Base-by-base conservation (phyloP, 257 asterid species). In the Nemophila menziesii region DNA sequence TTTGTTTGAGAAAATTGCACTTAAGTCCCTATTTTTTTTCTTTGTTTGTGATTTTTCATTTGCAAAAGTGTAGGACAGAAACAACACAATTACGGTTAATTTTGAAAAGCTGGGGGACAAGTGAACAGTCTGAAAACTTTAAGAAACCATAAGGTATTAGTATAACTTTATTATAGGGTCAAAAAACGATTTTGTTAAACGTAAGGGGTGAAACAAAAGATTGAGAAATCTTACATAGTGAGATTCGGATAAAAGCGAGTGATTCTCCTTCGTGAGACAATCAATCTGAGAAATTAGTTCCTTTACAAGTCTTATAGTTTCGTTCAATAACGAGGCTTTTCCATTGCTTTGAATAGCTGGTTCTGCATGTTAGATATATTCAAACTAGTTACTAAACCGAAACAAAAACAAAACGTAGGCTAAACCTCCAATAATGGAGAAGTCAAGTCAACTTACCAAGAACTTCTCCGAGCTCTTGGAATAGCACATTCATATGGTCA, bases 281-380 rank as follows among this genome's bases (percentile, higher is more conserved):
- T 76, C 80, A 52, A 79, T 71, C 66, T 67, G 73, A 23, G 56
- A 20, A 22, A 58, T 45, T 61, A 73, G 51, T 54, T 76, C 83
- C 17, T 70, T 70, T 5, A 79, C 33, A 33, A 79, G 64, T 8
- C 76, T 62, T 44, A 66, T 48, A 9, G 86, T 67, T 42, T 70
- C 92, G 38, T 72, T 68, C 12, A 79, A 54, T 11, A 70, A 41
- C 22, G 69, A 73, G 29, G 86, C 92, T 72, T 79, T 76, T 42
- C 92, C 92, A 36, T 52, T 60, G 56, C 63, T 65, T 13, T 54
- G 60, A 55, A 60, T 47, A 45, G 71, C 74, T 10, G 76, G 49
- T 52, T 60, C 92, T 76, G 60, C 33, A 49, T 0, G 36, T n/a
- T 20, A 33, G 17, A 29, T 22, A 58, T 20, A n/a, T 33, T 11